Conservation (phyloP, 805 yeast species). For the Cyberlindnera saturnus region DNA sequence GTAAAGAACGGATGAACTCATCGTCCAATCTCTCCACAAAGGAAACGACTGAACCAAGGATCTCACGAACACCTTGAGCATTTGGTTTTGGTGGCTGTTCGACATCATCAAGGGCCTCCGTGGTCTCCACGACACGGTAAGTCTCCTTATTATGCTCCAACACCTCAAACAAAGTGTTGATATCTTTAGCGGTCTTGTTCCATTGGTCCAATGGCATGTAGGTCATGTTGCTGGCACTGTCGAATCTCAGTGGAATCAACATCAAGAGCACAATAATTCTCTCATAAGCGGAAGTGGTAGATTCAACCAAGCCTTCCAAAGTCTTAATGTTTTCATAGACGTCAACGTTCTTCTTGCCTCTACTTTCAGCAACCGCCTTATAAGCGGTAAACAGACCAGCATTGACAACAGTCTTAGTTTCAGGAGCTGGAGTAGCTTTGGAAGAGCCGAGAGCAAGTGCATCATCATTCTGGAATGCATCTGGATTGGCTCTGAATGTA, state of each 20-base stretch:
- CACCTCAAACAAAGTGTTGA: constrained; percentile 54
- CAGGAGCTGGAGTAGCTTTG: constrained; percentile 24
- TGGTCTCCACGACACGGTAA: constrained; percentile 74
- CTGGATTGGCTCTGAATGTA: constrained; percentile 63
- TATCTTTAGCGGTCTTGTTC: constrained; percentile 62
- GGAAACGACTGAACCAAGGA: constrained; percentile 81
- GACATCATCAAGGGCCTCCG: constrained; percentile 63
- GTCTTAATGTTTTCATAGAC: constrained; percentile 66
- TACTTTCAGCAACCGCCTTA: constrained; percentile 70
- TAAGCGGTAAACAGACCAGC: constrained; percentile 60
- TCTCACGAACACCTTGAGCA: constrained; percentile 59
- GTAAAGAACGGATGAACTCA: constrained; percentile 83
- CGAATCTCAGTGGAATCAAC: constrained; percentile 85
- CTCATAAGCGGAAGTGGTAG: constrained; percentile 63
- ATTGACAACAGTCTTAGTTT: constrained; percentile 21
- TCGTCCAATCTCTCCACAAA: constrained; percentile 92
- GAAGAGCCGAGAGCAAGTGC: constrained; percentile 9
- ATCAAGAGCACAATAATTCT: constrained; percentile 69
- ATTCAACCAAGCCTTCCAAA: constrained; percentile 52
- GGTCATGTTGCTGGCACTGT: constrained; percentile 57
- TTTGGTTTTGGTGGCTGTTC: constrained; percentile 62
- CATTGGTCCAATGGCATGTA: constrained; percentile 79
- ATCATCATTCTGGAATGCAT: constrained; percentile 56
- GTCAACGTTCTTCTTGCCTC: constrained; percentile 95
- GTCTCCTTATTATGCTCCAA: constrained; percentile 54